phyloP scores from a whole-genome alignment of 1,284 basidiomycete species.

The Psilocybe mexicana region DNA sequence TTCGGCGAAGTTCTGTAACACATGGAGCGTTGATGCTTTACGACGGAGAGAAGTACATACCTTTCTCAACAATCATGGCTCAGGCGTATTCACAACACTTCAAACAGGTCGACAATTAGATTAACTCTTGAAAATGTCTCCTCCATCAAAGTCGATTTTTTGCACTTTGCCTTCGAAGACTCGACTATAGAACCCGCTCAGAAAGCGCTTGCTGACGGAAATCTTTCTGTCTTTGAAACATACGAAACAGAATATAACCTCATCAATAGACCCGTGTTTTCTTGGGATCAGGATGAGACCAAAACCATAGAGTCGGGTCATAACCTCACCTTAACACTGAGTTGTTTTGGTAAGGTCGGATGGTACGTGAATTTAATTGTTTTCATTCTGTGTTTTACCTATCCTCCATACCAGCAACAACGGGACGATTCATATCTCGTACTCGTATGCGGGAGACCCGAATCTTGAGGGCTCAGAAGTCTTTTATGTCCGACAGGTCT shows the following conservation, averaged over 20 bases:
- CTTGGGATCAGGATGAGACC: conserved; percentile 65
- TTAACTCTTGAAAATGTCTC: conserved; percentile 91
- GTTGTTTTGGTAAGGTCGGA: conserved; percentile 85
- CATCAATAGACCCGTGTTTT: conserved; percentile 78
- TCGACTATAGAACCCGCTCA: conserved; percentile 80
- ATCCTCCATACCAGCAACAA: conserved; percentile 52
- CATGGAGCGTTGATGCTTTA: conserved; percentile 94
- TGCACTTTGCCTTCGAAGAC: conserved; percentile 87
- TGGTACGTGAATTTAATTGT: conserved; percentile 61
- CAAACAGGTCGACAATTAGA: conserved; percentile 71
- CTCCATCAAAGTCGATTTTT: conserved; percentile 77
- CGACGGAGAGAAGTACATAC: conserved; percentile 82
- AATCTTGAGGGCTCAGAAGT: conserved; percentile 41
- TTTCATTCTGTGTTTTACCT: background rate
- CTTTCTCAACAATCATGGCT: background rate
- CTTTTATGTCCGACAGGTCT: conserved; percentile 84
- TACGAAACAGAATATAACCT: conserved; percentile 91
- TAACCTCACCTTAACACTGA: conserved; percentile 67
- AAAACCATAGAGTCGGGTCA: conserved; percentile 70
- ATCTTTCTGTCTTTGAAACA: conserved; percentile 79
- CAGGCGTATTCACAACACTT: conserved; percentile 30
- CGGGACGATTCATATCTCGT: conserved; percentile 82
- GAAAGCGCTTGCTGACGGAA: conserved; percentile 75
- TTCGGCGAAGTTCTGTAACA: conserved; percentile 84
- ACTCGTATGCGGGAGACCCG: conserved; percentile 65